A percentile compares a stretch with the other conserved stretches of the same genome.
Conservation (phyloP, 2,329 filamentous ascomycete species). For the Cladosporium phlei region DNA sequence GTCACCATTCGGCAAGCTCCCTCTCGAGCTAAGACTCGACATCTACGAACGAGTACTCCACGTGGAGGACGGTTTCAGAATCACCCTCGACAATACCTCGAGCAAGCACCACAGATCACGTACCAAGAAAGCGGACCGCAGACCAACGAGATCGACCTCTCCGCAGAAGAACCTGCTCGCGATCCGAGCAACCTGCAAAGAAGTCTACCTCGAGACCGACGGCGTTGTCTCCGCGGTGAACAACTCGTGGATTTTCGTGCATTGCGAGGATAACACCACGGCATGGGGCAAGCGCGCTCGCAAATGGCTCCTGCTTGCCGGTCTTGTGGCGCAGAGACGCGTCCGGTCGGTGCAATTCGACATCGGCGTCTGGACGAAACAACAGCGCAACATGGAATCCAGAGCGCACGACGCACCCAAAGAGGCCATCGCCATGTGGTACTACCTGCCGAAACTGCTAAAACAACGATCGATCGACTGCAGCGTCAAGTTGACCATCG, state of each 20-base stretch:
- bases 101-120: not conserved
- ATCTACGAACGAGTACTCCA: constrained; percentile 14
- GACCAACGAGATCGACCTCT: not conserved
- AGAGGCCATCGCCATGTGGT: too few species aligned
- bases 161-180: not conserved
- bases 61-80: not conserved
- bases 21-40: constrained; percentile 14
- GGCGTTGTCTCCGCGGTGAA: constrained; percentile 1
- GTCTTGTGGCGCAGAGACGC: not conserved
- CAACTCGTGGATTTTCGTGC: not conserved
- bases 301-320: not conserved
- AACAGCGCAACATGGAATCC: too few species aligned
- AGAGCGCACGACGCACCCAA: too few species aligned
- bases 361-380: not conserved
- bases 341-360: not conserved
- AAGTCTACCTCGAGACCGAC: not conserved
- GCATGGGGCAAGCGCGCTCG: not conserved
- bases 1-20: constrained; percentile 1
- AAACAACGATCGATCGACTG: too few species aligned
- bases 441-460: too few species aligned
- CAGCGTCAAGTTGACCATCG: too few species aligned
- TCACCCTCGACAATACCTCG: not conserved
- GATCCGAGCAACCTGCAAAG: not conserved
- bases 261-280: not conserved
- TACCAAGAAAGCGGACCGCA: not conserved